Evolutionary conservation across 225 moss, liverwort and hornwort species (phyloP), one percentile per base, ranked within the genome.

Genomic region (Neckera pumila): DNA sequence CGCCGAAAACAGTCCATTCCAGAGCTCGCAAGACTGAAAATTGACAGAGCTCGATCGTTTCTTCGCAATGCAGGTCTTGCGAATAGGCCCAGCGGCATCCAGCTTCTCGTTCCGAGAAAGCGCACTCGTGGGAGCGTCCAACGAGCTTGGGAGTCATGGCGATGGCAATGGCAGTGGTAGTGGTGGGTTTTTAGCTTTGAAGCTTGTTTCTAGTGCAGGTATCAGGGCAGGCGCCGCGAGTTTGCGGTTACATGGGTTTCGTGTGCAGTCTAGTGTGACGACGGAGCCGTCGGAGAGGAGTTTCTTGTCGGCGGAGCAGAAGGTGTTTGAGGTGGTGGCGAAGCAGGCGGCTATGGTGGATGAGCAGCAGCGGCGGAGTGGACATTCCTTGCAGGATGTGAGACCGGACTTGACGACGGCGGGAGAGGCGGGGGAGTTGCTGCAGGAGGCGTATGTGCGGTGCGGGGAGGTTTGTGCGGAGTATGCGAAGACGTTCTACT

Each of bases 381-480:
- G 85, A 26, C 76, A 26, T 36, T 74, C 83, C 23, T 26, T 87
- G 45, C 84, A 86, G 51, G 93, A 95, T 71, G 84, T 91, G 79
- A 78, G 85, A 6, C 84, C 83, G 12, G 93, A 91, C 70, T 70
- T 87, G 87, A 53, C 73, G 10, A 26, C 81, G 81, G 62, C 89
- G 3, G 91, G 80, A 22, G 85, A 79, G 26, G 85, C 97, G 12
- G 70, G 76, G 49, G 92, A 94, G 93, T 72, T 98, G 69, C 88
- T 98, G 31, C 87, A 82, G 5, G 95, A 98, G 4, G 97, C 97
- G 23, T 98, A 96, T 57, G 89, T 63, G 17, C 94, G 97, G 5
- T 98, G 97, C 71, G 98, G 98, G 33, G 96, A 98, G 78, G 98
- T 98, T 43, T 98, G 98, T 67, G 97, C 95, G 9, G 98, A 98